Evolutionary conservation across 75 land plant species (phyloP), one percentile per base, ranked within the genome.

Genomic region (Larix kaempferi): DNA sequence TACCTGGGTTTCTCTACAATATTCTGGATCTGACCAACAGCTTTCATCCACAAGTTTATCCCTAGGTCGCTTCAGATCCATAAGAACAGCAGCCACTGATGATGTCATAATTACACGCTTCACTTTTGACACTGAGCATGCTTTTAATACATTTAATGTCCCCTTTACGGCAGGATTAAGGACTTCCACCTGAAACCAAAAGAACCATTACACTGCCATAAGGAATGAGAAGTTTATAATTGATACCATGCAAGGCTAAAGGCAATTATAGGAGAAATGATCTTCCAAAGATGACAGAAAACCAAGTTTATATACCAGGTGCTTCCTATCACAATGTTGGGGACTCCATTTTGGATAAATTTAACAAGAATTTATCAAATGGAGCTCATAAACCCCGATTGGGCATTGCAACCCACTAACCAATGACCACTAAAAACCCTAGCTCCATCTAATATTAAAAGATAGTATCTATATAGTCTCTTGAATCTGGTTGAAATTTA

Each of bases 101-200:
- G 98, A 95, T 15, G 92, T 92, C 56, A 86, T 58, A 3, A 95
- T 85, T 26, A 91, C 89, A 71, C 90, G 77, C 78, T 87, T 88
- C 6, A 93, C 87, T 57, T 84, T 76, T 22, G 90, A 86, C 33
- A 85, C 82, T 35, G 84, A 57, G 57, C 84, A 86, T 37, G 96
- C 93, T 80, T 91, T 85, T 10, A 95, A 84, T 14, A 95, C 95
- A 85, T 95, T 95, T 57, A 82, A 77, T 2, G 98, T 93, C 11
- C 98, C 98, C 27, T 81, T 77, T 3, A 93, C 86, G 66, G 96
- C 92, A 71, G 96, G 98, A 54, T 80, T 89, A 56, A 93, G 27
- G 77, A 95, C 6, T 57, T 95, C 85, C 17, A 27, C 83, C 95
- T 95, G 90, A 77, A 78, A 25, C 19, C 15, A n/a, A 74, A 3